Evolutionary conservation across 495 filamentous ascomycete genomes (phyloP).

Genomic region (Xeromyces bisporus): DNA sequence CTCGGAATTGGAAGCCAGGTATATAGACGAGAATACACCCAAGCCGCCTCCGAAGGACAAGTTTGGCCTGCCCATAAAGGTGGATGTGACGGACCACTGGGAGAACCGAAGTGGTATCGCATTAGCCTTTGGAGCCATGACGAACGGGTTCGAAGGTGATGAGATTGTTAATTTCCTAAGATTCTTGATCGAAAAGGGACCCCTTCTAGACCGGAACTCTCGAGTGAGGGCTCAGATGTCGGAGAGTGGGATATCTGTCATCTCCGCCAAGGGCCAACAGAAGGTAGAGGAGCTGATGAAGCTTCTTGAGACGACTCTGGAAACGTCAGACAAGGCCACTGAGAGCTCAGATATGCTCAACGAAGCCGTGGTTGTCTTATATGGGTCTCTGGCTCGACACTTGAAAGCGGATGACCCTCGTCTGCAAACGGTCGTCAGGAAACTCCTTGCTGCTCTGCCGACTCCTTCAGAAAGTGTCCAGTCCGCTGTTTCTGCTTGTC

Average conservation of each 20-base stretch:
- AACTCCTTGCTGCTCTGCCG: constrained; percentile 67
- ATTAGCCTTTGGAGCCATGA: constrained; percentile 67
- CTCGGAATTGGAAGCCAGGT: constrained; percentile 44
- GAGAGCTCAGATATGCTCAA: constrained; percentile 72
- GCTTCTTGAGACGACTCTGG: constrained; percentile 70
- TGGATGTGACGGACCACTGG: constrained; percentile 74
- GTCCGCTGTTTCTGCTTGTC: constrained; percentile 83
- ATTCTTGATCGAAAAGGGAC: constrained; percentile 72
- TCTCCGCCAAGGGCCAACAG: constrained; percentile 57
- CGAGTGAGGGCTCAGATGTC: constrained; percentile 77
- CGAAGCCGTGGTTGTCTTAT: constrained; percentile 92
- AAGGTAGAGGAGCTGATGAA: constrained; percentile 84
- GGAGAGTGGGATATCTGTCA: constrained; percentile 71
- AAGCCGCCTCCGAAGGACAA: constrained; percentile 68
- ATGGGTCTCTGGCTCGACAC: constrained; percentile 82
- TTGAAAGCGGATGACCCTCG: constrained; percentile 67
- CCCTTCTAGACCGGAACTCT: constrained; percentile 61
- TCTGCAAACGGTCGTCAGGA: constrained; percentile 67
- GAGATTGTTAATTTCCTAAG: constrained; percentile 60
- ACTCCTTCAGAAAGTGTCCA: constrained; percentile 96
- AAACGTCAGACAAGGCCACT: constrained; percentile 61
- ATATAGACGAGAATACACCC: constrained; percentile 62
- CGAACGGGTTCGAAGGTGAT: constrained; percentile 44
- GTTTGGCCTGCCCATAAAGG: constrained; percentile 82
- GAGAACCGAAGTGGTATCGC: constrained; percentile 76